Evolutionary conservation across 352 stramenopile species (phyloP).

Genomic region (Globisporangium paddicum): DNA sequence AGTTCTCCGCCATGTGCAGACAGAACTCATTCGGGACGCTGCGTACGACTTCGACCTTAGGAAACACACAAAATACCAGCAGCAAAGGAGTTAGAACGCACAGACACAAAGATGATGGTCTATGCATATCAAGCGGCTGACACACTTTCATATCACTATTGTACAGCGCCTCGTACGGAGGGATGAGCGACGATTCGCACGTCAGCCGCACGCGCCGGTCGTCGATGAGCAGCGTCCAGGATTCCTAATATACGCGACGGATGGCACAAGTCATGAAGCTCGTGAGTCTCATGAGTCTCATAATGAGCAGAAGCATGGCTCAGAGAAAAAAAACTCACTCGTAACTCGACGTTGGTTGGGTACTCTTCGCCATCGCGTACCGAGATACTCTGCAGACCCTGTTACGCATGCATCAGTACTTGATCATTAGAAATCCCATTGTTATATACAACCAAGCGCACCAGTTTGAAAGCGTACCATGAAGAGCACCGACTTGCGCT

Average conservation of each 20-base stretch:
- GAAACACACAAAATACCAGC: not conserved
- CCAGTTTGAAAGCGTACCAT: slow-evolving; percentile 34
- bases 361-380: slow-evolving; percentile 63
- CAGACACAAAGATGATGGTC: slow-evolving; percentile 5
- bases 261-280: no score
- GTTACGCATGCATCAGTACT: no score
- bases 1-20: slow-evolving; percentile 49
- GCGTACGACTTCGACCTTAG: slow-evolving; percentile 46
- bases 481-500: slow-evolving; percentile 75
- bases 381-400: slow-evolving; percentile 39
- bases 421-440: not conserved
- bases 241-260: slow-evolving; percentile 39
- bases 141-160: slow-evolving; percentile 58
- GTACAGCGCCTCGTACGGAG: slow-evolving; percentile 76
- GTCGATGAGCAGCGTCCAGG: slow-evolving; percentile 79
- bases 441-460: not conserved
- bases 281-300: not conserved
- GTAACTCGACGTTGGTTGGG: slow-evolving; percentile 50
- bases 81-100: not conserved
- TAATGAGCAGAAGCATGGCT: not conserved
- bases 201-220: slow-evolving; percentile 68
- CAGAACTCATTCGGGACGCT: slow-evolving; percentile 62
- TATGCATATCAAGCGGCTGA: slow-evolving; percentile 11
- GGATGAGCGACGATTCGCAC: slow-evolving; percentile 77
- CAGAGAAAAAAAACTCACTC: slow-evolving; percentile 25